Base-by-base conservation (phyloP, 2,329 filamentous ascomycete genomes). In the Pseudomassariella vexata region DNA sequence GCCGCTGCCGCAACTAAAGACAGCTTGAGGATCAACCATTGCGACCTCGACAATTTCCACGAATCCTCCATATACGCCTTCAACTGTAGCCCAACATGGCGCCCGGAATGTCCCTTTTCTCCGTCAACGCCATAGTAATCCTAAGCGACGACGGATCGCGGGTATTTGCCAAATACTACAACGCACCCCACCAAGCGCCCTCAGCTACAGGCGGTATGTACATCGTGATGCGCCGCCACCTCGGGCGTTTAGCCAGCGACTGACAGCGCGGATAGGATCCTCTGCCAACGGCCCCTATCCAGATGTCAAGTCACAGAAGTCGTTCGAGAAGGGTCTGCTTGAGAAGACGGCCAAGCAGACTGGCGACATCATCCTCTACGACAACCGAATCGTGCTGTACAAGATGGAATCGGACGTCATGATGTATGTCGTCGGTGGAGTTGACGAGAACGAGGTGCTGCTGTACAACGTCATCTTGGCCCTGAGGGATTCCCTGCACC, bases 321-420 rank as follows among this genome's bases (percentile, higher is more conserved):
- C 85, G 2, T 98, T 98, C 54, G 92, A 98, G 63, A 95, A 95
- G 68, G 92, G 89, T 5, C 75, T 98, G 23, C 67, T 95, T 38
- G 82, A 95, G 53, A 96, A 98, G 74, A 96, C 92, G 11, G 82
- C 85, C 46, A 98, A 96, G 71, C 87, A 94, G 66, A 89, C 79
- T 10, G 87, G 32, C 32, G 32, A 34, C 32, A 34, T 98, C 50
- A 94, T 98, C 48, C 78, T 98, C 35, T 96, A 95, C 65, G 92
- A 98, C 65, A 94, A 94, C 66, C 79, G 87, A 51, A 83, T 98
- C 40, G 87, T 96, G 34, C 82, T 96, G 32, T 98, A 95, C 73
- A 98, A 98, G 78, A 84, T 84, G 67, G 92, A 98, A 69, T 88
- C 85, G 48, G 92, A 98, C 60, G 85, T 96, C 36, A 95, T 95